phyloP scores from a whole-genome alignment of 805 yeast genomes.

The Saccharomycopsis microspora region DNA sequence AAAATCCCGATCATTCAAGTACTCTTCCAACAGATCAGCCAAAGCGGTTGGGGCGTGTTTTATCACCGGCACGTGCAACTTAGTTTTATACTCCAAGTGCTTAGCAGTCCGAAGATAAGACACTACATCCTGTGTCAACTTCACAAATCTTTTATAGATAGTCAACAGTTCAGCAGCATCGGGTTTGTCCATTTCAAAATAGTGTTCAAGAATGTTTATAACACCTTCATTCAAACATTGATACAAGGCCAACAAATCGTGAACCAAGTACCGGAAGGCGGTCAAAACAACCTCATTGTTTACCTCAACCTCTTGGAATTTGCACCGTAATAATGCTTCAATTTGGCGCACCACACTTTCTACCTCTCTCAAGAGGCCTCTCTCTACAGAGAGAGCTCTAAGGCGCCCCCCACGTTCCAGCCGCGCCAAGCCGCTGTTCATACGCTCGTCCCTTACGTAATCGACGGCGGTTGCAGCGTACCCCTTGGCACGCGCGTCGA shows the following conservation, averaged over 20 bases:
- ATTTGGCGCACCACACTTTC: slow-evolving; percentile 81
- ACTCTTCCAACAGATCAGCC: slow-evolving; percentile 78
- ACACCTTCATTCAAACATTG: slow-evolving; percentile 94
- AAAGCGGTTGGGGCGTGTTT: slow-evolving; percentile 95
- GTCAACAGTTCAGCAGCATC: slow-evolving; percentile 84
- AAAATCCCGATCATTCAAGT: slow-evolving; percentile 76
- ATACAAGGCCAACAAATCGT: slow-evolving; percentile 75
- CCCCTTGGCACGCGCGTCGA: slow-evolving; percentile 58
- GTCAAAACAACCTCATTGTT: slow-evolving; percentile 76
- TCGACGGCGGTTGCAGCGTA: slow-evolving; percentile 56
- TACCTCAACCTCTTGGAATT: slow-evolving; percentile 67
- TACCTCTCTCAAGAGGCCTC: slow-evolving; percentile 73
- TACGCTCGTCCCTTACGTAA: slow-evolving; percentile 62
- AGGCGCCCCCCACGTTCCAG: slow-evolving; percentile 42
- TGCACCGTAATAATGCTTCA: slow-evolving; percentile 60
- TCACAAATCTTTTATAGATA: slow-evolving; percentile 77
- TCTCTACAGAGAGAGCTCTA: slow-evolving; percentile 53
- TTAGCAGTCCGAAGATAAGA: slow-evolving; percentile 83
- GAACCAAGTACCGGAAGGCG: slow-evolving; percentile 81
- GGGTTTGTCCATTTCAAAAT: slow-evolving; percentile 77
- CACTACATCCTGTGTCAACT: slow-evolving; percentile 78
- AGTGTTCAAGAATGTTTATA: slow-evolving; percentile 84
- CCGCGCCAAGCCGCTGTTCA: slow-evolving; percentile 24
- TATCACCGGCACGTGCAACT: slow-evolving; percentile 87
- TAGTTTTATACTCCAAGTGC: slow-evolving; percentile 75